Evolutionary conservation across 1,284 basidiomycete species (phyloP), one percentile per base, ranked within the genome.

Genomic region (Spongispora temasekensis): DNA sequence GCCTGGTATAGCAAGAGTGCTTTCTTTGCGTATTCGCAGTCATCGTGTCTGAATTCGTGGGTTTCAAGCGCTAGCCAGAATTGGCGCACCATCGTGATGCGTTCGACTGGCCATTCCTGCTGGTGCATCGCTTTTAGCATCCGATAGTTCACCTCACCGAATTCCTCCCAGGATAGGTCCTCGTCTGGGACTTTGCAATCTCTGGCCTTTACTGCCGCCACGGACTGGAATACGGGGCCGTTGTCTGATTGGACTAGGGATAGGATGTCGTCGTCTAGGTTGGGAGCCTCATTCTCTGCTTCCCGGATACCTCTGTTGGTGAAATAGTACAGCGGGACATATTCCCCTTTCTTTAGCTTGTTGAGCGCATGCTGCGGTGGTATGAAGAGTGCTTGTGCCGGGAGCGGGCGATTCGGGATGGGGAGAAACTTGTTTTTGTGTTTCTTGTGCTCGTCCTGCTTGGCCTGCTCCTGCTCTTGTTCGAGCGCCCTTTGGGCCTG

Each of bases 121-220:
- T 63, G 51, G 10, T 21, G 37, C 52, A 63, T 63, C 7, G 55
- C 44, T 9, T 56, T 19, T 7, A 61, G 21, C 0, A 62, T 56
- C 2, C 30, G 19, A 8, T 42, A 42, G 1, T 31, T 30, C 5
- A 52, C 50, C 40, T 59, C 40, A 9, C 53, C 34, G 2, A 59
- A 21, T n/a, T 62, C 30, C 4, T 8, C 2, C 54, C 57, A 62
- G 4, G n/a, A 56, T 1, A 62, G 57, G 37, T 62, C 51, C 19
- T 57, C 13, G 8, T 62, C 58, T 7, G 32, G 3, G 4, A 57
- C 27, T 6, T 57, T 17, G 3, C 2, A 8, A 1, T 52, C 17
- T 19, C 51, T 57, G 17, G 48, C 31, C 9, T 55, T 55, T 2
- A 35, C 15, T 5, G 44, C n/a, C 4, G 53, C 35, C 4, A 44